phyloP scores from a whole-genome alignment of 2,329 filamentous ascomycete genomes.

The Sphaerulina musiva region DNA sequence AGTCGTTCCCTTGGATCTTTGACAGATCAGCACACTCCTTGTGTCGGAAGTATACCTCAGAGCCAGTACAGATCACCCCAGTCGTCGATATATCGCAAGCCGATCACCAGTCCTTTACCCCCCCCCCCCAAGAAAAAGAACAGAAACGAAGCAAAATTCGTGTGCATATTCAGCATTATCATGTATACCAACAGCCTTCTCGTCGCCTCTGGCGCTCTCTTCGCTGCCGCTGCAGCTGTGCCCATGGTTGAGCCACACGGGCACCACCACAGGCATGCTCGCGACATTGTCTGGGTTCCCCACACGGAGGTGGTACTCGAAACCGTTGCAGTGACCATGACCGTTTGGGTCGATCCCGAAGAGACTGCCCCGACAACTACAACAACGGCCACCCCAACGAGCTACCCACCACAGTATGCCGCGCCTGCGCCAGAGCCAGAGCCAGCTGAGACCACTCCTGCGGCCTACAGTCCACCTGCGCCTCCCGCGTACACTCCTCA shows the following conservation, averaged over 20 bases:
- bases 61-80: conserved; percentile 2
- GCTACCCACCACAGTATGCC: conserved; percentile 1
- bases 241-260: conserved; percentile 22
- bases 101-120: conserved; percentile 16
- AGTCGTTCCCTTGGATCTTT: conserved; percentile 25
- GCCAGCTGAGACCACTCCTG: conserved; percentile 2
- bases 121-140: conserved; percentile 11
- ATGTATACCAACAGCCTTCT: conserved; percentile 31
- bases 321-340: conserved; percentile 45
- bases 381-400: not conserved
- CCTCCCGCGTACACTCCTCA: conserved; percentile 23
- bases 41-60: conserved; percentile 11
- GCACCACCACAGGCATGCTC: conserved; percentile 29
- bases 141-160: not conserved
- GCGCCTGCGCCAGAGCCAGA: conserved; percentile 9
- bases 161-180: conserved; percentile 8
- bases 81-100: conserved; percentile 15
- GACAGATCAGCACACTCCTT: conserved; percentile 24
- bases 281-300: conserved; percentile 46
- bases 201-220: conserved; percentile 29
- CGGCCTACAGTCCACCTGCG: conserved; percentile 9
- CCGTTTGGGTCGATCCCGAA: conserved; percentile 41
- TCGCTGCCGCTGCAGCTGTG: conserved; percentile 29
- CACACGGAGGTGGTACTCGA: conserved; percentile 44
- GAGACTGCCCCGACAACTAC: conserved; percentile 16